A percentile compares a stretch with the other conserved stretches of the same genome.
Conservation (phyloP, 1,284 basidiomycete genomes). For the Neonothopanus nambi region DNA sequence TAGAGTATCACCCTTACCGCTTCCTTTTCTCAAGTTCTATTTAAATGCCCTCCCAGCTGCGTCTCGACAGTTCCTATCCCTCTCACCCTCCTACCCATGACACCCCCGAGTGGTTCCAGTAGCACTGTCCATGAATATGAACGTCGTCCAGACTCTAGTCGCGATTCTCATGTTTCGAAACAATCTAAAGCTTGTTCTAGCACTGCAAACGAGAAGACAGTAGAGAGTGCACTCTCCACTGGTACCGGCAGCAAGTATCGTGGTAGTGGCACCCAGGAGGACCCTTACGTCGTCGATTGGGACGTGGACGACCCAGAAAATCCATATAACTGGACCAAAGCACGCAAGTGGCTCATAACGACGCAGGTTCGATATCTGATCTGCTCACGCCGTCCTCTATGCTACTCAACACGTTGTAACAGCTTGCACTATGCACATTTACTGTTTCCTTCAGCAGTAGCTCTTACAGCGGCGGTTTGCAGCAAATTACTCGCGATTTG, state of each 20-base stretch:
- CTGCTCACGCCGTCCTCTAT: conserved; percentile 6
- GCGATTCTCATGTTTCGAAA: neutral
- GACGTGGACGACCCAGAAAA: conserved; percentile 54
- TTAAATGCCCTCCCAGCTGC: no score
- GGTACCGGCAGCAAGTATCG: conserved; percentile 24
- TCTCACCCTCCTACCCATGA: no score
- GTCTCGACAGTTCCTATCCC: no score
- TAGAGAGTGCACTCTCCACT: neutral
- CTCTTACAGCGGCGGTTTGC: conserved; percentile 58
- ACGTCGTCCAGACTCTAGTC: neutral
- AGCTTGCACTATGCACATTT: conserved; percentile 50
- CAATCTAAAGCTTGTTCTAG: neutral
- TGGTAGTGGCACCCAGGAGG: conserved; percentile 46
- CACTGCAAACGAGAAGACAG: neutral
- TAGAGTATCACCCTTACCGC: no score
- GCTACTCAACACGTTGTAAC: conserved; percentile 19
- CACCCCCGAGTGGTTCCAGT: neutral
- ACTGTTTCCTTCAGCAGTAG: conserved; percentile 65
- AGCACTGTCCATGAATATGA: conserved; percentile 14
- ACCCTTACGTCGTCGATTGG: conserved; percentile 62
- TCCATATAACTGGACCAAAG: conserved; percentile 62
- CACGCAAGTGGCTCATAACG: conserved; percentile 54
- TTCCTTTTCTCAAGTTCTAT: no score
- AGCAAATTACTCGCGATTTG: conserved; percentile 46
- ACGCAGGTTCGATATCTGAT: conserved; percentile 40